These are phyloP conservation scores for Torulaspora pretoriensis DNA, from an alignment of 1,139 yeast genomes.

Conservation along the genomic window DNA sequence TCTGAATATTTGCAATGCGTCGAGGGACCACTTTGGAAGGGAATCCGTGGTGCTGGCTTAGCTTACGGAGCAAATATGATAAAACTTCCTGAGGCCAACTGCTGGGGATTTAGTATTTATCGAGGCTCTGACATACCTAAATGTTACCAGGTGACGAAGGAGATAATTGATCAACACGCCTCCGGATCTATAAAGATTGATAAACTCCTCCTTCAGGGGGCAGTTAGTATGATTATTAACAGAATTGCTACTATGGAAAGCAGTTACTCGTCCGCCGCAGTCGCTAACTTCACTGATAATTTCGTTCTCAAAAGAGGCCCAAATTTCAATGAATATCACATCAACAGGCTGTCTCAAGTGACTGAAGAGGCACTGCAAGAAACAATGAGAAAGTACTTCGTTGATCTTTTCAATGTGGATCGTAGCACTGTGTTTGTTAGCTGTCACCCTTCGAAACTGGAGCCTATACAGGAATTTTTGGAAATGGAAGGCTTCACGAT, in stretches of 20 bases:
- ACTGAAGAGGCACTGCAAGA: conserved; percentile 53
- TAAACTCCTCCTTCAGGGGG: conserved; percentile 57
- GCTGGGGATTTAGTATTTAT: conserved; percentile 61
- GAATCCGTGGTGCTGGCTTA: conserved; percentile 89
- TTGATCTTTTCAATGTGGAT: conserved; percentile 54
- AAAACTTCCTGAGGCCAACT: conserved; percentile 62
- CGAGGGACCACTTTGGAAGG: conserved; percentile 98
- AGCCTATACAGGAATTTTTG: conserved; percentile 48
- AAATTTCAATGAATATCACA: conserved; percentile 47
- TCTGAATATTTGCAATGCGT: conserved; percentile 76
- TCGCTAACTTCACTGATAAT: conserved; percentile 59
- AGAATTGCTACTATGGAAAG: conserved; percentile 63
- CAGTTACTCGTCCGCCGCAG: conserved; percentile 59
- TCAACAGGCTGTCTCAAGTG: conserved; percentile 49
- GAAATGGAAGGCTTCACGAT: conserved; percentile 56
- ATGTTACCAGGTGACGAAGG: conserved; percentile 64
- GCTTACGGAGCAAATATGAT: conserved; percentile 82
- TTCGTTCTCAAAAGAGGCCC: conserved; percentile 69
- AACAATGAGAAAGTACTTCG: conserved; percentile 56
- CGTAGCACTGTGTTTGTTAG: conserved; percentile 63
- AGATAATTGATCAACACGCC: conserved; percentile 61
- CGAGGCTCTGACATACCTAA: conserved; percentile 80
- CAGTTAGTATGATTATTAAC: conserved; percentile 71
- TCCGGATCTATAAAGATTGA: conserved; percentile 54
- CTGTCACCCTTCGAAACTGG: conserved; percentile 64